Conservation (phyloP, 2,329 filamentous ascomycete species). For the Arthrobotrys megalospora region DNA sequence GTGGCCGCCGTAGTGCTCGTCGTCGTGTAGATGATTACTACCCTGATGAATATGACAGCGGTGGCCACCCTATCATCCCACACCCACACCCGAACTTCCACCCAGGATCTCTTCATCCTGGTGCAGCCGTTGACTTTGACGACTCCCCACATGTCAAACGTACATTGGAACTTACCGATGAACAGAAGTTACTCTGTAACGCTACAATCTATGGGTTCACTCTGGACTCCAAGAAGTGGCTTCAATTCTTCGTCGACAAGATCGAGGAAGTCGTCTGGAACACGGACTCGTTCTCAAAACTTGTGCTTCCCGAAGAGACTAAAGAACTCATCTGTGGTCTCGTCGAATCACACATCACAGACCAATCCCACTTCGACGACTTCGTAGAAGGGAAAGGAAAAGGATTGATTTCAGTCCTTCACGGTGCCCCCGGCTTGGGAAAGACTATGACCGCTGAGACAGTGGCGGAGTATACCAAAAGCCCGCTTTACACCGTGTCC, state of each 20-base stretch:
- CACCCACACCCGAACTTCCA: background rate
- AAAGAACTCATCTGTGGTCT: slow-evolving; percentile 68
- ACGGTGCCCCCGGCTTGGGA: slow-evolving; percentile 73
- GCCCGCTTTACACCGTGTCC: slow-evolving; percentile 67
- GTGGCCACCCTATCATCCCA: background rate
- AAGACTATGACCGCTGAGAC: slow-evolving; percentile 75
- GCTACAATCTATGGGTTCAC: slow-evolving; percentile 37
- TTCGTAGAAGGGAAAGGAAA: slow-evolving; percentile 72
- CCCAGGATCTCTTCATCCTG: background rate
- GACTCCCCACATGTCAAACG: slow-evolving; percentile 13
- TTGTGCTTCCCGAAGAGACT: slow-evolving; percentile 65
- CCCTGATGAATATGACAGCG: background rate
- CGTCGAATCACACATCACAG: slow-evolving; percentile 70
- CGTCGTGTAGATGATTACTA: background rate
- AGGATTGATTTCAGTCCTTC: slow-evolving; percentile 67
- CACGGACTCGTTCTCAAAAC: slow-evolving; percentile 64
- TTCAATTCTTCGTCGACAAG: slow-evolving; percentile 64
- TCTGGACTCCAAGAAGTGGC: slow-evolving; percentile 53
- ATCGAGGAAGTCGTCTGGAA: slow-evolving; percentile 66
- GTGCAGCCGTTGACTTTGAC: slow-evolving; percentile 13
- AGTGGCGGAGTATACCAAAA: slow-evolving; percentile 71
- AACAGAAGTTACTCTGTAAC: slow-evolving; percentile 47
- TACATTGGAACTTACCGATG: slow-evolving; percentile 35
- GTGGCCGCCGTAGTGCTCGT: background rate
- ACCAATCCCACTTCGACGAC: slow-evolving; percentile 70